Evolutionary conservation across 202 grass and related monocot genomes (phyloP), one percentile per base, ranked within the genome.

Genomic region (Hordeum pubiflorum): DNA sequence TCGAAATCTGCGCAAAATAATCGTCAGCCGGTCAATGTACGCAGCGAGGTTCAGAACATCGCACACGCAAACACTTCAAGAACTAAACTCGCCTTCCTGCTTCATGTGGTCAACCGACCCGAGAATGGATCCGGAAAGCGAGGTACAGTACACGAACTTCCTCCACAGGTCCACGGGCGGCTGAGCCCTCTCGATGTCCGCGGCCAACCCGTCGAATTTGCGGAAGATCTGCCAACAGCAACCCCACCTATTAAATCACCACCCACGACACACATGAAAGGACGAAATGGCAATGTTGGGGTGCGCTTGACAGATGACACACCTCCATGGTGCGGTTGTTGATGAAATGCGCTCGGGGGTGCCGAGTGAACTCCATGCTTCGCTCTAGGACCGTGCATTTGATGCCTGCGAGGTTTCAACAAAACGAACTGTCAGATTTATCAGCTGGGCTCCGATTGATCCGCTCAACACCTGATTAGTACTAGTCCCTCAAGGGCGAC

Each of bases 251-350:
- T 78, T 11, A 82, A 69, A 70, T 11, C 26, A 94, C 26, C 1
- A 1, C 32, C 0, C 4, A 37, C 52, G 6, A 12, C 10, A 59
- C 38, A 27, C n/a, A 77, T 20, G 48, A 36, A 31, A 58, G 20
- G 69, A 38, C 48, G 11, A 60, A 60, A 38, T 54, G 29, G 9
- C 11, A 29, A 60, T 27, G 75, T 1, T 7, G 75, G 11, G 37
- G 31, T 62, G 73, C 5, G 38, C 9, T 69, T 17, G 66, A 58
- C 24, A 69, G 37, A 43, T 58, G 61, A 85, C 58, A 34, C 86
- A 94, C 92, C 92, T 98, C 95, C 95, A 98, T 98, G 1, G 90
- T 89, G 61, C 95, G 90, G 67, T 98, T 98, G 82, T 98, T 98
- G 74, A 98, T 95, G 64, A 95, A 98, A 80, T 98, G 95, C 1